Evolutionary conservation across 768 basidiomycete genomes (phyloP), one percentile per base, ranked within the genome.

Genomic region (Leccinum subtestaceum): DNA sequence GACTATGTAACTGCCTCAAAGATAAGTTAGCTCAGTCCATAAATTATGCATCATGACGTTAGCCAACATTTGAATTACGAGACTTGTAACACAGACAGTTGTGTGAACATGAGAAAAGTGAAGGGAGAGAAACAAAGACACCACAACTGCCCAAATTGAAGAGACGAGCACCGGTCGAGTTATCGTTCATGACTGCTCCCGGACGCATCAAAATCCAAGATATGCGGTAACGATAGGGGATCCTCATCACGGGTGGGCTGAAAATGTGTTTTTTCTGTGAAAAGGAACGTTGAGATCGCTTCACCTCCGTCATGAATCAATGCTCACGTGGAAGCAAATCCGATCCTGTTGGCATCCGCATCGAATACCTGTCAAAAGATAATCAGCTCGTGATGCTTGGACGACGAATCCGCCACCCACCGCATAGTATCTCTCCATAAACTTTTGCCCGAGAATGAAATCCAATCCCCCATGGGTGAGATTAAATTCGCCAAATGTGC

Each of bases 361-460:
- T 51, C 65, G 15, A 43, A 60, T 1, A 36, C 51, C 51, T 52
- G 32, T 12, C 51, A 51, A 12, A 51, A 31, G 40, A 25, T 5
- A 31, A 4, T 51, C 50, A 51, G n/a, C 31, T 21, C 10, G 17
- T 51, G n/a, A 7, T 23, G 32, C 51, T 23, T 13, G 12, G 13
- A 52, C 29, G 19, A 32, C 13, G 10, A 29, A 25, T 2, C 15
- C 13, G 1, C 19, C 21, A 32, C 31, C 12, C 9, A 52, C 51
- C 51, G 51, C 13, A 52, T 52, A 52, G 13, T 36, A 52, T 27
- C 51, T 32, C 51, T 52, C 51, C 51, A 52, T 36, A n/a, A 52
- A 52, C 51, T 13, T 36, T 23, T 34, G 31, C n/a, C 51, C 51
- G 3, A 52, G 12, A 23, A 52, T 36, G 21, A 52, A 52, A 36